Evolutionary conservation across 306 rosid species (phyloP).

Genomic region (Corylus heterophylla): DNA sequence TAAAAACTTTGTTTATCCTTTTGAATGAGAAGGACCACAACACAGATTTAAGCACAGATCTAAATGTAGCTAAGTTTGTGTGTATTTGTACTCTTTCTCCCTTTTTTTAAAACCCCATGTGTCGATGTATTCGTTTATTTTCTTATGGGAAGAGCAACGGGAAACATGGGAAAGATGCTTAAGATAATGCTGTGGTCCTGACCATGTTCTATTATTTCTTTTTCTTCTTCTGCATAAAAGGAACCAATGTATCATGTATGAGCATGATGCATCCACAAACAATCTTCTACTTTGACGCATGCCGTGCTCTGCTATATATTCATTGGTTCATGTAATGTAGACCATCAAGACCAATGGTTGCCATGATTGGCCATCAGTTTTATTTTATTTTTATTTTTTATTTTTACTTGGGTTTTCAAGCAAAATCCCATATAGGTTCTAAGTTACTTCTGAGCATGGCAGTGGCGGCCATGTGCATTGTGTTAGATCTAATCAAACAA

Average conservation of each 20-base stretch:
- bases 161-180: conserved; percentile 41
- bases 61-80: not conserved
- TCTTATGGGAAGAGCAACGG: conserved; percentile 28
- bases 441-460: not conserved
- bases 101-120: not conserved
- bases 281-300: conserved; percentile 31
- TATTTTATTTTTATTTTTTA: not conserved
- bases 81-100: conserved; percentile 12
- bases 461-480: conserved; percentile 48
- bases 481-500: conserved; percentile 15
- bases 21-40: not conserved
- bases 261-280: conserved; percentile 17
- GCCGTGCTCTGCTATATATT: conserved; percentile 30
- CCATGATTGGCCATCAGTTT: conserved; percentile 36
- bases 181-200: conserved; percentile 33
- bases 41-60: not conserved
- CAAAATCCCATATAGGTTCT: not conserved
- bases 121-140: not conserved
- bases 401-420: conserved; percentile 26
- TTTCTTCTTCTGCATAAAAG: not conserved
- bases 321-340: conserved; percentile 29
- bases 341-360: conserved; percentile 30
- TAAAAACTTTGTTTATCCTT: too few species aligned
- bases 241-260: not conserved
- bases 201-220: conserved; percentile 13